Base-by-base conservation (phyloP, 2,329 filamentous ascomycete genomes). In the Lecanicillium sp. region DNA sequence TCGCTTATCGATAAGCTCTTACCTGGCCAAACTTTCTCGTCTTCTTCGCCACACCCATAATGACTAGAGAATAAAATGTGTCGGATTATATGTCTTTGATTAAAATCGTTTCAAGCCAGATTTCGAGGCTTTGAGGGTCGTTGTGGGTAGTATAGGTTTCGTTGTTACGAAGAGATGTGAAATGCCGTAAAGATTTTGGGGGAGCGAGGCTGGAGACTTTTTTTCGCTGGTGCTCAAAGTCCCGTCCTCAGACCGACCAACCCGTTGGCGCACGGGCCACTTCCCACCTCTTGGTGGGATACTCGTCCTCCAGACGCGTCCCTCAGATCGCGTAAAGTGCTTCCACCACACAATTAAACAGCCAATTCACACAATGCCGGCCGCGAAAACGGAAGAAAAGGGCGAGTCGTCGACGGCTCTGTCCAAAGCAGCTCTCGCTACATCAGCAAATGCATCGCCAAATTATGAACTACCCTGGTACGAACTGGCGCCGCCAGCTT, bases 11-110 rank as follows among this genome's bases (percentile, higher is more conserved):
- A 56, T 52, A 51, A 47, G 41, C 3, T 44, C 64, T 43, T 54
- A 77, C 76, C 58, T 73, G 68, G 35, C 80, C 90, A 60, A 95
- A 96, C 68, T 95, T 95, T 68, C 89, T 80, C 38, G 86, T 94
- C 60, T 81, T 86, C 70, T 94, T 95, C 46, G 81, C 78, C 50
- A 88, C 78, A 64, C 88, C 89, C 90, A 95, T 95, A 45, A 41
- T 49, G 33, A 31, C 43, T 16, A 18, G 31, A 39, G 8, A 28
- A 4, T 17, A 19, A 16, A 19, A 29, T 17, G 15, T 34, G n/a
- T 6, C 27, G 15, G 20, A 3, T 36, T 43, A 33, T 43, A 33
- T 38, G 38, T 38, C 22, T 9, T 25, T 11, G 22, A 11, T 11
- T 11, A 11, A 11, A 25, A 25, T 25, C 11, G 22, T 25, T 11